These are phyloP conservation scores for Mortierella sp. DNA, from an alignment of 371 early-diverging fungal species.

Conservation along the genomic window DNA sequence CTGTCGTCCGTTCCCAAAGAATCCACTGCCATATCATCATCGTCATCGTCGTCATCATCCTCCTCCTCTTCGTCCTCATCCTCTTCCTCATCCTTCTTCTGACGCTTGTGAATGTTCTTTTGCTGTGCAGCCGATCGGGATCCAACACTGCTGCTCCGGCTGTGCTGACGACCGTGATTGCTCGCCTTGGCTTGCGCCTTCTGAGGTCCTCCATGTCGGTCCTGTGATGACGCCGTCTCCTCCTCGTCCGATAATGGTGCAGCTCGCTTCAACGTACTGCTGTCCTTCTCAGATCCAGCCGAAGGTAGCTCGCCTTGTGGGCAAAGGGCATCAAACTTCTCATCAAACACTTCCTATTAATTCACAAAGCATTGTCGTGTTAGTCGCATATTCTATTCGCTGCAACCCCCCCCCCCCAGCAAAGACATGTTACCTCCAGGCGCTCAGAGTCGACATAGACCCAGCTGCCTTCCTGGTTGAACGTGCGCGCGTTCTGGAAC, in stretches of 20 bases:
- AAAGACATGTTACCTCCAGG: conserved; percentile 56
- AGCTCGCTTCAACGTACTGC: conserved; percentile 47
- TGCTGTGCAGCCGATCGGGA: conserved; percentile 42
- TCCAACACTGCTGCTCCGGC: conserved; percentile 52
- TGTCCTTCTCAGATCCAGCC: conserved; percentile 28
- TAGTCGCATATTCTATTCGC: not conserved
- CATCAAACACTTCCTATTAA: conserved; percentile 61
- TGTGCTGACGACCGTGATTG: conserved; percentile 48
- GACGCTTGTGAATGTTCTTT: conserved; percentile 56
- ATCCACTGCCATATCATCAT: conserved; percentile 49
- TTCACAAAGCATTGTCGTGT: not conserved
- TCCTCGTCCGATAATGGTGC: conserved; percentile 55
- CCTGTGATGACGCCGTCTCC: conserved; percentile 39
- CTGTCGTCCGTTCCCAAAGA: conserved; percentile 53
- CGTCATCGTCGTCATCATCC: conserved; percentile 50
- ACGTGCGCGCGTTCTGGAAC: conserved; percentile 86
- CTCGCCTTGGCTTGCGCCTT: conserved; percentile 39
- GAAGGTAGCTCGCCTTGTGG: conserved; percentile 60
- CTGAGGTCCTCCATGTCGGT: conserved; percentile 23
- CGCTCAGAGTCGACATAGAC: conserved; percentile 85
- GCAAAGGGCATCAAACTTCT: conserved; percentile 59
- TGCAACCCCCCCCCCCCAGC: no score
- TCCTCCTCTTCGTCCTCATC: conserved; percentile 59
- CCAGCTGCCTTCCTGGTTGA: conserved; percentile 83
- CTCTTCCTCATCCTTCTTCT: conserved; percentile 57